Conservation (phyloP, 139 green algal genomes). For the Diplosphaera chodatii region DNA sequence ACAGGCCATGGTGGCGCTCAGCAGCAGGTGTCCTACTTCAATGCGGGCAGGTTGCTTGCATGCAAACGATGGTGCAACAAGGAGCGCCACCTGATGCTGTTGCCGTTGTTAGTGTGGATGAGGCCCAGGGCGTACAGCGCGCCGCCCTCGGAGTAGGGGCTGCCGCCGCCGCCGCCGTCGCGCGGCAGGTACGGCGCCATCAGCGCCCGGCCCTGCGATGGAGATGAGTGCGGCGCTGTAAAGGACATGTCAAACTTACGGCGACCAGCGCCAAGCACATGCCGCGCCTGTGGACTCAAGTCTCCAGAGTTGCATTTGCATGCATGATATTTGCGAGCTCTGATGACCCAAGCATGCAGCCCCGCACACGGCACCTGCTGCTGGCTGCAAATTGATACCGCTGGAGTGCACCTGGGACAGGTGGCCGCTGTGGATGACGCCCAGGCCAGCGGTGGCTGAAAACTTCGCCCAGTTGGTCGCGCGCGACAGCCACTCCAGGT, state of each 20-base stretch:
- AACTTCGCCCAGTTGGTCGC: conserved; percentile 99
- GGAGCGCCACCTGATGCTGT: conserved; percentile 43
- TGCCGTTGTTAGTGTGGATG: conserved; percentile 90
- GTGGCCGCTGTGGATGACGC: conserved; percentile 94
- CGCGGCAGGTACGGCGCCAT: conserved; percentile 93
- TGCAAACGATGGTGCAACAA: too few species aligned
- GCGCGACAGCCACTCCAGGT: conserved; percentile 92
- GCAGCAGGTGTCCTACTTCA: too few species aligned
- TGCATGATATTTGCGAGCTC: too few species aligned
- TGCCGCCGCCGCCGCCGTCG: conserved; percentile 41
- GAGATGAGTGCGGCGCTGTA: too few species aligned
- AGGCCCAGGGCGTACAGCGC: conserved; percentile 96
- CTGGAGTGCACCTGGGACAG: conserved; percentile 48
- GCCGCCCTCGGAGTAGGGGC: conserved; percentile 76
- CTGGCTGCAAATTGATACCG: not conserved
- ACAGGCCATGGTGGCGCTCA: too few species aligned
- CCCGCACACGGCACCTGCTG: too few species aligned
- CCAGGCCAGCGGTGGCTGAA: conserved; percentile 91
- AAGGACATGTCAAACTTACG: too few species aligned
- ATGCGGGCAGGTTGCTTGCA: too few species aligned
- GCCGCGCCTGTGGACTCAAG: too few species aligned
- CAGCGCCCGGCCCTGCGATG: conserved; percentile 49
- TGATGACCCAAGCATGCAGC: too few species aligned
- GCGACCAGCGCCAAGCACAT: too few species aligned
- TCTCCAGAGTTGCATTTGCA: too few species aligned